Percentiles rank a stretch among this genome's conserved stretches.
These are phyloP conservation scores for Ascocoryne sarcoides DNA, from an alignment of 2,329 filamentous ascomycete species.

Conservation along the genomic window DNA sequence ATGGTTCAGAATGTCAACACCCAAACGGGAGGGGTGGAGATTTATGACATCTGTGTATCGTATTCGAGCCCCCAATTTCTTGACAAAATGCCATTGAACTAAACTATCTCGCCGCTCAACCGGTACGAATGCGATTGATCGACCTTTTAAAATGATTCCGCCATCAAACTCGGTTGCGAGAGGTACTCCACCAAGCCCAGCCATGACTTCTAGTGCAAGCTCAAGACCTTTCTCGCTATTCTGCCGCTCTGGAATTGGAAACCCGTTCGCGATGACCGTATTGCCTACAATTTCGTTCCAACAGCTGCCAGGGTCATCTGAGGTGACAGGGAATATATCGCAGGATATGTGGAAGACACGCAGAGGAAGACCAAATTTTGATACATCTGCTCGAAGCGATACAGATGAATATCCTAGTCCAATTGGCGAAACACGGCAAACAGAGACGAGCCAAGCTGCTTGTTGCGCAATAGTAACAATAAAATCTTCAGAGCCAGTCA, in stretches of 20 bases:
- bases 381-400: background rate
- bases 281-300: background rate
- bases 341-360: background rate
- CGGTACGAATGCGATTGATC: constrained; percentile 3
- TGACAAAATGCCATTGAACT: constrained; percentile 5
- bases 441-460: too few species aligned
- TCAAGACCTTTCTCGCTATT: constrained; percentile 1
- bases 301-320: too few species aligned
- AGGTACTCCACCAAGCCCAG: background rate
- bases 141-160: background rate
- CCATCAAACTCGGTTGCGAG: background rate
- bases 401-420: background rate
- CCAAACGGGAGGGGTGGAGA: background rate
- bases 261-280: background rate
- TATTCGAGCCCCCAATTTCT: background rate
- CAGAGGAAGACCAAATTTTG: background rate
- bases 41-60: background rate
- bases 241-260: background rate
- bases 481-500: too few species aligned
- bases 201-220: constrained; percentile 1
- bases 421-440: too few species aligned
- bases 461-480: too few species aligned
- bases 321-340: too few species aligned
- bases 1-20: background rate
- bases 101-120: background rate